Evolutionary conservation across 768 basidiomycete genomes (phyloP).

Genomic region (Exidia glandulosa): DNA sequence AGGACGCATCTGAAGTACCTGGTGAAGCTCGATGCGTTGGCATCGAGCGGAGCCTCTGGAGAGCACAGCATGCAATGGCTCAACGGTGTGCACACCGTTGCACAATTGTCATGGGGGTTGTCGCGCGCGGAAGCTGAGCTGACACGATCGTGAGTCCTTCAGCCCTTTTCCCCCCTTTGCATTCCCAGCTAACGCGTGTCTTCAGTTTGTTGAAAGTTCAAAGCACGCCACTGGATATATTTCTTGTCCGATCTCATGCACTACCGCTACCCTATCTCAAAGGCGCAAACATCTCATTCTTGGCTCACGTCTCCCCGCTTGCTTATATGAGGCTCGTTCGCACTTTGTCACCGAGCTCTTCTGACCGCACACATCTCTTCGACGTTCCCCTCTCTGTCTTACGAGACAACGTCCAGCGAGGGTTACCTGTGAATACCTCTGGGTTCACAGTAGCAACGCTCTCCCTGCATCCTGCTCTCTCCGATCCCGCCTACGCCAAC

Average conservation of each 20-base stretch:
- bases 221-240: constrained; percentile 51
- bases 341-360: constrained; percentile 8
- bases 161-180: background rate
- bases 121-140: background rate
- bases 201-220: background rate
- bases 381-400: constrained; percentile 47
- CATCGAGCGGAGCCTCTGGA: constrained; percentile 31
- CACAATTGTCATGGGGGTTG: constrained; percentile 4
- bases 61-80: constrained; percentile 68
- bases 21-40: constrained; percentile 61
- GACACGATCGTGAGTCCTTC: background rate
- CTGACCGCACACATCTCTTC: constrained; percentile 20
- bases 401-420: constrained; percentile 18
- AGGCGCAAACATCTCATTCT: constrained; percentile 59
- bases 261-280: constrained; percentile 64
- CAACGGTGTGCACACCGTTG: constrained; percentile 47
- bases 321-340: constrained; percentile 55
- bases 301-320: constrained; percentile 56
- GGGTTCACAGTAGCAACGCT: background rate
- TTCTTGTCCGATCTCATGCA: constrained; percentile 51
- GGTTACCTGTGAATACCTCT: background rate
- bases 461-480: background rate
- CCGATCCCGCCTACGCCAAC: background rate
- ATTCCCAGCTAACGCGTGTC: background rate
- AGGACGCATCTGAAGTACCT: constrained; percentile 53